Conservation (phyloP, 148 eudicot species). For the Camellia japonica region DNA sequence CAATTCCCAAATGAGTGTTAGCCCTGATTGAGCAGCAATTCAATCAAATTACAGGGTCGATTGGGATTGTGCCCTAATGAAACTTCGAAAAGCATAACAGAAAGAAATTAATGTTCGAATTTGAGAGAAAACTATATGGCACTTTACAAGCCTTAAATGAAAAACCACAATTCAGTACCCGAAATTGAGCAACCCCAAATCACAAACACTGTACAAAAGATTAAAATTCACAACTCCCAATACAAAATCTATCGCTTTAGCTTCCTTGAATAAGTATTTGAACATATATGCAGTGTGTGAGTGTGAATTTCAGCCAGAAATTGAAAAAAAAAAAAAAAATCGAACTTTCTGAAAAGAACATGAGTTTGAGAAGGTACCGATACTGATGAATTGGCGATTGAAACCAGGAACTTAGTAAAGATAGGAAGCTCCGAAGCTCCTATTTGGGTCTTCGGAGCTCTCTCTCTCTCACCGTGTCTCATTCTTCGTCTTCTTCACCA, state of each 20-base stretch:
- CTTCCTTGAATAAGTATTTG: no score
- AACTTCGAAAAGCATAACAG: slow-evolving; percentile 33
- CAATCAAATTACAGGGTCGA: slow-evolving; percentile 9
- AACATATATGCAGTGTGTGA: no score
- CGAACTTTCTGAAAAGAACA: background rate
- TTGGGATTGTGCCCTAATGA: slow-evolving; percentile 9
- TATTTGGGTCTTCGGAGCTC: background rate
- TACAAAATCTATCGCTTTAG: no score
- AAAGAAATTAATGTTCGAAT: slow-evolving; percentile 36
- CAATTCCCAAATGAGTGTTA: background rate
- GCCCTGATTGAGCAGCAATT: slow-evolving; percentile 22
- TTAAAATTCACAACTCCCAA: slow-evolving; percentile 12
- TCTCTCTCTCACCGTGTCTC: background rate
- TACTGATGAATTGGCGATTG: background rate
- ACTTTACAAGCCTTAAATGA: slow-evolving; percentile 30
- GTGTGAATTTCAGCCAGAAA: background rate
- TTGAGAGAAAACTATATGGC: slow-evolving; percentile 41
- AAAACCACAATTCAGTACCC: slow-evolving; percentile 16
- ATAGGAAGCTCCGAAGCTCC: slow-evolving; percentile 8
- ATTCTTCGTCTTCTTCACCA: background rate
- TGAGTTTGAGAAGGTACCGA: background rate
- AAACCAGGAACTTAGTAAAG: background rate
- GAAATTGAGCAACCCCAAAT: slow-evolving; percentile 8
- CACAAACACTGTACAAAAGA: background rate
- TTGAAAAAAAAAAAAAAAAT: background rate